Percentiles rank a stretch among this genome's conserved stretches.
phyloP scores from a whole-genome alignment of 176 grass and related monocot genomes.

The Musa schizocarpa region DNA sequence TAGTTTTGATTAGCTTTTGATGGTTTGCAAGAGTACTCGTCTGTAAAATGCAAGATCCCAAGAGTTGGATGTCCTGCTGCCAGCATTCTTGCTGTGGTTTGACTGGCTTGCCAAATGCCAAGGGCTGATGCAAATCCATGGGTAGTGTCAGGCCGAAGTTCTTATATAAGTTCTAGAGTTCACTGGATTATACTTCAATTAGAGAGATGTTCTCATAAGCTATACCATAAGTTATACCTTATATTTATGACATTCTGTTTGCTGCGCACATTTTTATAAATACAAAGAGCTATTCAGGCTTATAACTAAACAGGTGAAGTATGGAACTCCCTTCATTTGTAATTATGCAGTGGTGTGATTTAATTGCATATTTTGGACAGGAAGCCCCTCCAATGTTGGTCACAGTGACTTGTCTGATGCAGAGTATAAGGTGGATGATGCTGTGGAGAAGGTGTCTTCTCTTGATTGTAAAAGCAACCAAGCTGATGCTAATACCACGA shows the following conservation, averaged over 20 bases:
- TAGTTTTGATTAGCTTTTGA: not conserved
- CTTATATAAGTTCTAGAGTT: not conserved
- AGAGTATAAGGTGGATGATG: conserved; percentile 13
- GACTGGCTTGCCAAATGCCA: too few species aligned
- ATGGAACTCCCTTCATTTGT: not conserved
- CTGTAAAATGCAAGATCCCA: not conserved
- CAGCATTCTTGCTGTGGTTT: not conserved
- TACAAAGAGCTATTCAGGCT: too few species aligned
- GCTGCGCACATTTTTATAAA: not conserved
- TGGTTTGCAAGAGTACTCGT: not conserved
- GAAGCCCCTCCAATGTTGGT: conserved; percentile 25
- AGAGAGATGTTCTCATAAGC: not conserved
- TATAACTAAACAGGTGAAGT: not conserved
- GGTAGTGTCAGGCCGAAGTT: not conserved
- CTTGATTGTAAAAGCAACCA: conserved; percentile 23
- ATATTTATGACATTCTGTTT: not conserved
- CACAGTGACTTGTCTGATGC: conserved; percentile 14
- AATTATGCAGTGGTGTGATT: conserved; percentile 17
- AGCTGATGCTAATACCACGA: conserved; percentile 4
- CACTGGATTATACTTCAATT: too few species aligned
- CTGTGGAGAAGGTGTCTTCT: conserved; percentile 23
- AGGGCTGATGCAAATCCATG: not conserved
- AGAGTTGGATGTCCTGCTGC: not conserved
- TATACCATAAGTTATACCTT: not conserved
- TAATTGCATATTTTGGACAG: conserved; percentile 41